phyloP scores from a whole-genome alignment of 306 rosid species.

The Inga laurina region DNA sequence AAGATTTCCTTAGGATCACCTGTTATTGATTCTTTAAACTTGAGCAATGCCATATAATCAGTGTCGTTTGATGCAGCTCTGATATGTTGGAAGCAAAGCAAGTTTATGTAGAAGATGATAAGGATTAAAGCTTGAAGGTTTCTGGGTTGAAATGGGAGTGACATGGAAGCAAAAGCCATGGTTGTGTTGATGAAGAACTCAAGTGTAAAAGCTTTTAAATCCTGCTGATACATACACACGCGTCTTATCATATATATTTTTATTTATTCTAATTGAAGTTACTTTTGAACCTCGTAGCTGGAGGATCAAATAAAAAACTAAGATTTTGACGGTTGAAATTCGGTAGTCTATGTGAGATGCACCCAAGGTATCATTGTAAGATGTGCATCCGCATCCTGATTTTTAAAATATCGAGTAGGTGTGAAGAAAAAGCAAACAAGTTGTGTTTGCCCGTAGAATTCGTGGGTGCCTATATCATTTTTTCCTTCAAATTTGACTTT shows the following conservation, averaged over 20 bases:
- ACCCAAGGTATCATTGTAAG: not conserved
- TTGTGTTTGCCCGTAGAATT: no score
- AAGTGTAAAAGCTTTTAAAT: no score
- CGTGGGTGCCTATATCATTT: no score
- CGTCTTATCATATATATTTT: no score
- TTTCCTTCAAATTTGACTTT: no score
- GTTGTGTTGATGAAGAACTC: no score
- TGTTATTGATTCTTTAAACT: conserved; percentile 1
- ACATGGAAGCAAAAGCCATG: no score
- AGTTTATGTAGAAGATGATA: not conserved
- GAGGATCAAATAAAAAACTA: not conserved
- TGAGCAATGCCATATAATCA: not conserved
- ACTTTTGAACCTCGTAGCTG: not conserved
- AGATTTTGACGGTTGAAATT: not conserved
- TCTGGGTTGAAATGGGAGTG: no score
- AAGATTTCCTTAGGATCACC: conserved; percentile 8
- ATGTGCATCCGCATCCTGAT: not conserved
- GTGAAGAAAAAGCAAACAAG: no score
- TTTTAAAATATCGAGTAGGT: no score
- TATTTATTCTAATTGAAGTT: no score
- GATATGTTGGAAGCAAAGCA: not conserved
- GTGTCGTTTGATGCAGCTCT: conserved; percentile 2
- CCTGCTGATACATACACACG: no score
- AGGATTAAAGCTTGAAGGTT: not conserved
- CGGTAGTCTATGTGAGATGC: not conserved